Evolutionary conservation across 2,329 filamentous ascomycete species (phyloP).

Genomic region (Whalleya microplaca): DNA sequence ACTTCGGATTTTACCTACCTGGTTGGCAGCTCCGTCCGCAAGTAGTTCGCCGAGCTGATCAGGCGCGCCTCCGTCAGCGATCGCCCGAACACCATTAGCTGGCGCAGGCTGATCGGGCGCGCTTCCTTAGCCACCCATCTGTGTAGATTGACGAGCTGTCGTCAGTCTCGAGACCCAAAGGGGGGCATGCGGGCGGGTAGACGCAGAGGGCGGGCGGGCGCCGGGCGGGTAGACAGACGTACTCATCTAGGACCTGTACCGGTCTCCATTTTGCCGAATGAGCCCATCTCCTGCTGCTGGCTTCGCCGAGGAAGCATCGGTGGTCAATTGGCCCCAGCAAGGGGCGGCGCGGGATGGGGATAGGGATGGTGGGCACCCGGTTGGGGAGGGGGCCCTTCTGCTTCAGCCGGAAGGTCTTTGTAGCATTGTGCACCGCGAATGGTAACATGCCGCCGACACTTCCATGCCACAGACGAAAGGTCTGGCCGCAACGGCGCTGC

Average conservation of each 20-base stretch:
- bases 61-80: conserved; percentile 88
- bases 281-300: conserved; percentile 33
- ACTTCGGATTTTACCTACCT: conserved; percentile 51
- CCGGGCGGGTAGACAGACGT: too few species aligned
- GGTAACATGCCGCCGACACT: conserved; percentile 46
- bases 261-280: conserved; percentile 60
- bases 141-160: conserved; percentile 18
- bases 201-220: conserved; percentile 1
- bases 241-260: conserved; percentile 68
- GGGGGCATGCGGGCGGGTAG: conserved; percentile 1
- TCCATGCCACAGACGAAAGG: conserved; percentile 36
- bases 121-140: conserved; percentile 95
- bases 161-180: conserved; percentile 16
- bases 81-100: conserved; percentile 95
- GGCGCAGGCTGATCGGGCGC: conserved; percentile 91
- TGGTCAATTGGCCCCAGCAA: conserved; percentile 9
- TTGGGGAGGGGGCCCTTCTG: too few species aligned
- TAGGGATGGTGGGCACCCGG: too few species aligned
- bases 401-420: conserved; percentile 39
- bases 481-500: too few species aligned
- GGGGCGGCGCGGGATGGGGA: conserved; percentile 6
- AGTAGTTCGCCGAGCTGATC: conserved; percentile 95
- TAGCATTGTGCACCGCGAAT: conserved; percentile 51
- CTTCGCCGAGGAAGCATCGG: conserved; percentile 21
- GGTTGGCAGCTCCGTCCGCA: conserved; percentile 89